Conservation (phyloP, 148 eudicot genomes). For the Camellia granthamiana region DNA sequence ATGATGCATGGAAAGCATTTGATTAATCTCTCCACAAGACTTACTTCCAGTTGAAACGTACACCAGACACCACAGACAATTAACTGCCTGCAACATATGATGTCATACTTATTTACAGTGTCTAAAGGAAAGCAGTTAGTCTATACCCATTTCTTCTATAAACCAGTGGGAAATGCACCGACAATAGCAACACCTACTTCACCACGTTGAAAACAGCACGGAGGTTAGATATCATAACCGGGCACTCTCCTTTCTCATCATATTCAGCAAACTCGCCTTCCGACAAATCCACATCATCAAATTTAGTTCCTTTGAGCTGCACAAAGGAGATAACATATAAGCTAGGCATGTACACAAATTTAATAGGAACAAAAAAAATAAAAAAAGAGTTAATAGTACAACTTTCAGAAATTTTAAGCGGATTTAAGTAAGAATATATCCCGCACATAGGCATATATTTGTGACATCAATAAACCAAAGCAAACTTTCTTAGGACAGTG, state of each 20-base stretch:
- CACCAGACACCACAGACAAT: background rate
- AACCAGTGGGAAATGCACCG: background rate
- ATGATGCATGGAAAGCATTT: background rate
- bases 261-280: slow-evolving; percentile 49
- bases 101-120: background rate
- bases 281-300: slow-evolving; percentile 50
- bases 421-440: slow-evolving; percentile 1
- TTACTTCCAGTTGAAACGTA: background rate
- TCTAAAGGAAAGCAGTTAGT: background rate
- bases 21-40: background rate
- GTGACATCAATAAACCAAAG: background rate
- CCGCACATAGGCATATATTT: too few species aligned
- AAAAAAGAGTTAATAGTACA: background rate
- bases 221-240: slow-evolving; percentile 73
- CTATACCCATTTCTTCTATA: background rate
- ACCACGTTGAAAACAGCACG: slow-evolving; percentile 46
- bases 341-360: background rate
- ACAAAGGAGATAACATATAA: slow-evolving; percentile 14
- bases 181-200: slow-evolving; percentile 30
- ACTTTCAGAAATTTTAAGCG: background rate
- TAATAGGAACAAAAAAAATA: background rate
- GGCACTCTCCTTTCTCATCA: slow-evolving; percentile 60
- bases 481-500: background rate
- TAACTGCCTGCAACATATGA: background rate
- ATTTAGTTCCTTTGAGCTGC: slow-evolving; percentile 72